A percentile compares a stretch with the other conserved stretches of the same genome.
Evolutionary conservation across 371 early-diverging fungal species (phyloP).

Genomic region (Cokeromyces recurvatus): DNA sequence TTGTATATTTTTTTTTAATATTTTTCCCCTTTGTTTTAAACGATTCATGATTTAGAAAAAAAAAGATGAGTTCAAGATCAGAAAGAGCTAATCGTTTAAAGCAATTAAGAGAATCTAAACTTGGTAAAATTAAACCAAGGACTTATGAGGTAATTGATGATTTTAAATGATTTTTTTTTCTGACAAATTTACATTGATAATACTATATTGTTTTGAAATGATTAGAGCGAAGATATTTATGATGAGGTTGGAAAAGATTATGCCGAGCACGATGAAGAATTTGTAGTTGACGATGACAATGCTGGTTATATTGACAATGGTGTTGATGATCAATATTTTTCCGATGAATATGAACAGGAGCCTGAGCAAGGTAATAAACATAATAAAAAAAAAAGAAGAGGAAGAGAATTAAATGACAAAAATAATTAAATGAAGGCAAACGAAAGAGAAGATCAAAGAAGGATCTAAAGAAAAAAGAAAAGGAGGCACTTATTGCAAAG

Average conservation of each 20-base stretch:
- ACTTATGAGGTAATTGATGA: background rate
- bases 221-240: constrained; percentile 49
- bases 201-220: no score
- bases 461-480: constrained; percentile 18
- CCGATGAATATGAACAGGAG: constrained; percentile 45
- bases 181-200: constrained; percentile 7
- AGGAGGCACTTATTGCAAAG: constrained; percentile 17
- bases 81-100: constrained; percentile 12
- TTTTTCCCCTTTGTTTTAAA: no score
- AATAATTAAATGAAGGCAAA: constrained; percentile 1
- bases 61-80: constrained; percentile 13
- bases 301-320: constrained; percentile 76
- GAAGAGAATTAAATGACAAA: background rate
- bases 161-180: background rate
- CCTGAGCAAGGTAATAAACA: constrained; percentile 4
- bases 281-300: constrained; percentile 86
- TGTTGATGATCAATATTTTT: constrained; percentile 55
- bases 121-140: constrained; percentile 4
- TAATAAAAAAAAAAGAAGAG: background rate
- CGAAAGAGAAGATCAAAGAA: constrained; percentile 15
- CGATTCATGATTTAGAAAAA: no score
- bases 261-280: constrained; percentile 71
- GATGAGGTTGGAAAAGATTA: constrained; percentile 58
- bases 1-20: no score
- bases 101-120: constrained; percentile 10